Conservation (phyloP, 768 basidiomycete genomes). For the Cubamyces lactineus region DNA sequence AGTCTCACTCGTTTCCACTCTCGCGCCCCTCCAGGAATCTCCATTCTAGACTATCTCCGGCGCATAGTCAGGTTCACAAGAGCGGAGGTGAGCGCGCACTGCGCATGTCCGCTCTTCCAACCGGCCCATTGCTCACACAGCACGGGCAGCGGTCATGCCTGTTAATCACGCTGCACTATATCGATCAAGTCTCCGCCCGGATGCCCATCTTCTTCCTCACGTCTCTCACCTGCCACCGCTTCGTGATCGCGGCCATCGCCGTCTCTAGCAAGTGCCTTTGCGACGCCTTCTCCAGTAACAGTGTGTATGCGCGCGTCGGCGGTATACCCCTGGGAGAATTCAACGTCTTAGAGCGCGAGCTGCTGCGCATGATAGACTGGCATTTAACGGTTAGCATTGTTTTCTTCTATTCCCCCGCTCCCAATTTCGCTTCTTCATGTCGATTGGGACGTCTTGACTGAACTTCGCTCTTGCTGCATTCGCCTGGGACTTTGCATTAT, state of each 20-base stretch:
- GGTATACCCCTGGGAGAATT: constrained; percentile 91
- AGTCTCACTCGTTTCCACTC: constrained; percentile 97
- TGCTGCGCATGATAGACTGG: constrained; percentile 92
- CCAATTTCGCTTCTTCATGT: neutral
- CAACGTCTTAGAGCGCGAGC: constrained; percentile 93
- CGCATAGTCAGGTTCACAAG: constrained; percentile 96
- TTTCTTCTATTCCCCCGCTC: constrained; percentile 1
- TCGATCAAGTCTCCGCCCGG: constrained; percentile 91
- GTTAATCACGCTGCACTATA: constrained; percentile 83
- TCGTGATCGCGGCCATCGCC: constrained; percentile 91
- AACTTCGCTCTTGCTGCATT: constrained; percentile 30
- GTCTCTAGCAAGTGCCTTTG: constrained; percentile 94
- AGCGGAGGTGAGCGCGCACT: constrained; percentile 70
- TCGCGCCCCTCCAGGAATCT: constrained; percentile 84
- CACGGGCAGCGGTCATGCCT: constrained; percentile 69
- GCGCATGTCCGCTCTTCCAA: constrained; percentile 3
- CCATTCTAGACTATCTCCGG: constrained; percentile 88
- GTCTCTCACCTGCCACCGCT: constrained; percentile 96
- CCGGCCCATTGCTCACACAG: constrained; percentile 19
- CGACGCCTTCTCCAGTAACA: constrained; percentile 95
- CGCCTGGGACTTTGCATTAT: neutral
- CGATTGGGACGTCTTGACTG: constrained; percentile 1
- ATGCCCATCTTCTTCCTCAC: constrained; percentile 90
- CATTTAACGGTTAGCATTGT: constrained; percentile 76
- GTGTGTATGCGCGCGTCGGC: constrained; percentile 94